Base-by-base conservation (phyloP, 108 stramenopile species). In the Chaetoceros muelleri region DNA sequence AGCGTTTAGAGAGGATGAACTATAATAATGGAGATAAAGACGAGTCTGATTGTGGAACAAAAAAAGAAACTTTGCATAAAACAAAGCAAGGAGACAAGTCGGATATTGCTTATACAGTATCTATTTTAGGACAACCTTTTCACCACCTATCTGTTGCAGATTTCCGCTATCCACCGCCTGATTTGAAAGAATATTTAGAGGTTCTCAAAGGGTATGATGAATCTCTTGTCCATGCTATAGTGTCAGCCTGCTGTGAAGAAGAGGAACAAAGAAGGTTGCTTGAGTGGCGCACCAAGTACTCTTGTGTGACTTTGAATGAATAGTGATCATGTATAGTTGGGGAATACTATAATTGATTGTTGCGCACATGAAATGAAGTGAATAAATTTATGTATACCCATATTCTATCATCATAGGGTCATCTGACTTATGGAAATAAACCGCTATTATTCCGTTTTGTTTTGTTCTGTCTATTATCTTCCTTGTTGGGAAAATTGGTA, bases 211-310 rank as follows among this genome's bases (percentile, higher is more conserved):
- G 63, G 16, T 40, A 45, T 46, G 71, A 72, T 60, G 61, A 72
- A 40, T 57, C 62, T 47, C 21, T 67, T 1, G 71, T 54, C n/a
- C 7, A 67, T 26, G 65, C 44, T 16, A 29, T 67, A 0, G 66
- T 56, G 0, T 57, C 63, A 57, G 71, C 71, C 24, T 57, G 44
- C 30, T 54, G 60, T 55, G 71, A 67, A 52, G 61, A 48, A 27
- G 66, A 72, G 45, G 71, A 66, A 57, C 52, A 67, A 24, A 58
- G 56, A 31, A 47, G 66, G 51, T 30, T 72, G 23, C 66, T 65
- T 16, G 22, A 21, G 30, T 25, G 65, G 60, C n/a, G 27, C 18
- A 26, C 34, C 13, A 40, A 13, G 34, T 40, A 40, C 13, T 40
- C 8, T 40, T 13, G 8, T 10, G 34, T 40, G 5, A 40, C 5